A percentile compares a stretch with the other conserved stretches of the same genome.
phyloP scores from a whole-genome alignment of 2,329 filamentous ascomycete species.

The Colletotrichum sp. region DNA sequence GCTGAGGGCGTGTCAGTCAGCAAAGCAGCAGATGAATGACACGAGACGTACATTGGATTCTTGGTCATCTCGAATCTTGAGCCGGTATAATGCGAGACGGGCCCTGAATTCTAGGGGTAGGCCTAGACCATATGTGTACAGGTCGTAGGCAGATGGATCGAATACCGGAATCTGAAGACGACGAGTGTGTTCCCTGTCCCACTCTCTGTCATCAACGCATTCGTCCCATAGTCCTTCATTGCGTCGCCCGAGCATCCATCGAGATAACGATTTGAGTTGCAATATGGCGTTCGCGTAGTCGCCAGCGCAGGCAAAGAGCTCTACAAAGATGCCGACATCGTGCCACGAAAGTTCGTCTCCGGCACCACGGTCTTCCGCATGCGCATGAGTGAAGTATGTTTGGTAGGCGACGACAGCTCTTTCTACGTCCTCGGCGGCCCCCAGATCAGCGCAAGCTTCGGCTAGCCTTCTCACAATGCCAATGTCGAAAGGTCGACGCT shows the following conservation, averaged over 20 bases:
- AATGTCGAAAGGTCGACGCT: slow-evolving; percentile 57
- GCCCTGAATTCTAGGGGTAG: slow-evolving; percentile 83
- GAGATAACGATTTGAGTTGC: slow-evolving; percentile 73
- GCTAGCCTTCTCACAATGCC: slow-evolving; percentile 60
- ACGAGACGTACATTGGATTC: slow-evolving; percentile 73
- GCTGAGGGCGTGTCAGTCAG: slow-evolving; percentile 39
- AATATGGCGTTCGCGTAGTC: slow-evolving; percentile 70
- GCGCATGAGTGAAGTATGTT: slow-evolving; percentile 48
- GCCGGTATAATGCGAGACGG: slow-evolving; percentile 83
- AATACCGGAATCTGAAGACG: slow-evolving; percentile 68
- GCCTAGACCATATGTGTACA: slow-evolving; percentile 70
- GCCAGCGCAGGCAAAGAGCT: slow-evolving; percentile 73
- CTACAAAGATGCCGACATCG: slow-evolving; percentile 84
- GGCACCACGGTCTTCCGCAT: slow-evolving; percentile 27
- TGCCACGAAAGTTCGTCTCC: slow-evolving; percentile 68
- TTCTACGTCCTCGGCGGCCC: slow-evolving; percentile 45
- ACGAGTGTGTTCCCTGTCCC: slow-evolving; percentile 77
- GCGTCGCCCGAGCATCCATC: slow-evolving; percentile 82
- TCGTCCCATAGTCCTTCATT: slow-evolving; percentile 77
- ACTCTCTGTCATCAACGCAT: slow-evolving; percentile 83
- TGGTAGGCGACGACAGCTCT: slow-evolving; percentile 55
- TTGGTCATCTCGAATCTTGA: slow-evolving; percentile 68
- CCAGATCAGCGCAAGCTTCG: slow-evolving; percentile 60
- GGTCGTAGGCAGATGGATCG: slow-evolving; percentile 54
- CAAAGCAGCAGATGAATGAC: background rate